Conservation (phyloP, 2,329 filamentous ascomycete species). For the Davidsoniella neocaledoniae region DNA sequence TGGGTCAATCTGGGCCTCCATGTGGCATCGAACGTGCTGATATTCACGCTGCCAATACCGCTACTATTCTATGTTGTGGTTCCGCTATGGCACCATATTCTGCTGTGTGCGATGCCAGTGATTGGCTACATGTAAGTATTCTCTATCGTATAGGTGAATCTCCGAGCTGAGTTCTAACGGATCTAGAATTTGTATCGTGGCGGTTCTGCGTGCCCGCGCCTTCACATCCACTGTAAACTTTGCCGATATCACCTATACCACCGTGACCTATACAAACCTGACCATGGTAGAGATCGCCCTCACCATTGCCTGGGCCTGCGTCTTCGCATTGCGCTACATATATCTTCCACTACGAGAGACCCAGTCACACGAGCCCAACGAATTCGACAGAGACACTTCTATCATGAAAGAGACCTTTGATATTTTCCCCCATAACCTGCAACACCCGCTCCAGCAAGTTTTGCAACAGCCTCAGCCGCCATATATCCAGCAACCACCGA, state of each 20-base stretch:
- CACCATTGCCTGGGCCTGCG: slow-evolving; percentile 5
- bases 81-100: slow-evolving; percentile 15
- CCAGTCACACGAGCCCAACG: slow-evolving; percentile 5
- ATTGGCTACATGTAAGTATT: slow-evolving; percentile 16
- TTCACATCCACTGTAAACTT: slow-evolving; percentile 8
- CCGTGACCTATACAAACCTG: slow-evolving; percentile 10
- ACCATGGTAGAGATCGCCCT: slow-evolving; percentile 11
- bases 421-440: slow-evolving; percentile 10
- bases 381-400: background rate
- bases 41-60: slow-evolving; percentile 18
- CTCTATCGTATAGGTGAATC: background rate
- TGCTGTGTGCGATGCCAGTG: slow-evolving; percentile 16
- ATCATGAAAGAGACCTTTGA: background rate
- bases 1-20: slow-evolving; percentile 18
- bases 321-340: slow-evolving; percentile 8
- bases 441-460: background rate
- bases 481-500: slow-evolving; percentile 18
- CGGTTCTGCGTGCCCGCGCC: slow-evolving; percentile 17
- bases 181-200: slow-evolving; percentile 21
- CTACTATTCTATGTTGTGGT: slow-evolving; percentile 18
- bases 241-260: slow-evolving; percentile 8
- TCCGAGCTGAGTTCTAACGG: background rate
- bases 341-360: slow-evolving; percentile 9
- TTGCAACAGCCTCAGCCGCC: background rate
- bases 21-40: slow-evolving; percentile 17